Evolutionary conservation across 2,329 filamentous ascomycete species (phyloP).

Genomic region (Zasmidium citrigriseum): DNA sequence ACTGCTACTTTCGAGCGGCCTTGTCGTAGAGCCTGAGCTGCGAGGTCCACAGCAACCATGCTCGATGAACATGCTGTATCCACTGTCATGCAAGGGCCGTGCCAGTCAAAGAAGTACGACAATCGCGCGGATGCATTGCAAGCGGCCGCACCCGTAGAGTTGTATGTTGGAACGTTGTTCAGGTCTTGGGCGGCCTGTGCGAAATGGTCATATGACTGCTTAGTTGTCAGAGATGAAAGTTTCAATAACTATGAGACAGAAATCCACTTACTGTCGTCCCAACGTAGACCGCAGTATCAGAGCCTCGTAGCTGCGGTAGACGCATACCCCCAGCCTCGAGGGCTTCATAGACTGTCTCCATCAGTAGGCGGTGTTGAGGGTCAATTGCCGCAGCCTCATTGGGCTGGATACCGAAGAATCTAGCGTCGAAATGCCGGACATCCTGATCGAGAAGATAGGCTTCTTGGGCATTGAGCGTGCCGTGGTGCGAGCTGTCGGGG

Average conservation of each 20-base stretch:
- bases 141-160: too few species aligned
- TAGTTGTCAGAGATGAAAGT: too few species aligned
- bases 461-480: neutral
- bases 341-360: slow-evolving; percentile 17
- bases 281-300: slow-evolving; percentile 14
- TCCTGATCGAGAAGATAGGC: slow-evolving; percentile 20
- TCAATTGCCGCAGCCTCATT: slow-evolving; percentile 23
- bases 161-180: too few species aligned
- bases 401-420: slow-evolving; percentile 20
- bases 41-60: slow-evolving; percentile 36
- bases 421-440: slow-evolving; percentile 14
- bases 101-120: slow-evolving; percentile 8
- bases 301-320: neutral
- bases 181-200: too few species aligned
- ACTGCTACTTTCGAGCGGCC: slow-evolving; percentile 20
- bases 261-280: too few species aligned
- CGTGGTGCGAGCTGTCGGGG: neutral
- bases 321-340: slow-evolving; percentile 1
- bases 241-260: too few species aligned
- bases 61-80: slow-evolving; percentile 50
- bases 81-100: slow-evolving; percentile 22
- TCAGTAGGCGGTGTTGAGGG: slow-evolving; percentile 22
- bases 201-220: too few species aligned
- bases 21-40: slow-evolving; percentile 28
- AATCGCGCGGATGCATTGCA: too few species aligned